Evolutionary conservation across 179 eudicot genomes (phyloP).

Genomic region (Beta corolliflora): DNA sequence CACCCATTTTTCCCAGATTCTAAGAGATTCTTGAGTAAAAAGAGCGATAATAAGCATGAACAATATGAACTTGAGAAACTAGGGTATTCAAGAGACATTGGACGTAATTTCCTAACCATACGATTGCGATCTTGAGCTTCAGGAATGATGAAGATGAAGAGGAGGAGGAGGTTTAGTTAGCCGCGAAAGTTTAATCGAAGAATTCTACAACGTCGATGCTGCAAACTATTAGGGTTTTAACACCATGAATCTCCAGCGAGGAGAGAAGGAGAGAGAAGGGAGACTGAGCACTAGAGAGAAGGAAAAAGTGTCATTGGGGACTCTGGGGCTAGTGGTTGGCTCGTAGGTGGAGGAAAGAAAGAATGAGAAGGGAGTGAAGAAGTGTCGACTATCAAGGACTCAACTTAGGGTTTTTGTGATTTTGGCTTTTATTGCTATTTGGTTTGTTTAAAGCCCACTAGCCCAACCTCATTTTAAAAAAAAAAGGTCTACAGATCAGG

Average conservation of each 20-base stretch:
- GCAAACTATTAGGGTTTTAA: slow-evolving; percentile 34
- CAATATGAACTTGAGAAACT: slow-evolving; percentile 64
- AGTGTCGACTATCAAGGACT: too few relatives aligned
- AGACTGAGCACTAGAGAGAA: too few relatives aligned
- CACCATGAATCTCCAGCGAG: slow-evolving; percentile 5
- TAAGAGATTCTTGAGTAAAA: slow-evolving; percentile 52
- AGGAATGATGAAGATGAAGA: slow-evolving; percentile 8
- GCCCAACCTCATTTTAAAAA: too few relatives aligned
- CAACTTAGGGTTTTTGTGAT: too few relatives aligned
- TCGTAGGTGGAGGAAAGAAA: too few relatives aligned
- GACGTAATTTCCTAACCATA: slow-evolving; percentile 83
- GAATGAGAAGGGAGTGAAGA: too few relatives aligned
- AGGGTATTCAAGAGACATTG: slow-evolving; percentile 76
- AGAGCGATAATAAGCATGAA: slow-evolving; percentile 69
- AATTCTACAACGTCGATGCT: slow-evolving; percentile 72
- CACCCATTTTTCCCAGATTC: slow-evolving; percentile 75
- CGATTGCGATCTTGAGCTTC: slow-evolving; percentile 62
- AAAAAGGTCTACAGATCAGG: too few relatives aligned
- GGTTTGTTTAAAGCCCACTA: too few relatives aligned
- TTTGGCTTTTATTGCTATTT: too few relatives aligned
- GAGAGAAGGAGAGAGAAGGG: neutral
- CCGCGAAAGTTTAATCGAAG: slow-evolving; percentile 47
- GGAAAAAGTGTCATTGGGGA: too few relatives aligned
- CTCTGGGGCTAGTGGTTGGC: too few relatives aligned
- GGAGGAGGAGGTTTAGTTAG: neutral